phyloP scores from a whole-genome alignment of 192 early-diverging fungal species.

The Coemansia sp. region DNA sequence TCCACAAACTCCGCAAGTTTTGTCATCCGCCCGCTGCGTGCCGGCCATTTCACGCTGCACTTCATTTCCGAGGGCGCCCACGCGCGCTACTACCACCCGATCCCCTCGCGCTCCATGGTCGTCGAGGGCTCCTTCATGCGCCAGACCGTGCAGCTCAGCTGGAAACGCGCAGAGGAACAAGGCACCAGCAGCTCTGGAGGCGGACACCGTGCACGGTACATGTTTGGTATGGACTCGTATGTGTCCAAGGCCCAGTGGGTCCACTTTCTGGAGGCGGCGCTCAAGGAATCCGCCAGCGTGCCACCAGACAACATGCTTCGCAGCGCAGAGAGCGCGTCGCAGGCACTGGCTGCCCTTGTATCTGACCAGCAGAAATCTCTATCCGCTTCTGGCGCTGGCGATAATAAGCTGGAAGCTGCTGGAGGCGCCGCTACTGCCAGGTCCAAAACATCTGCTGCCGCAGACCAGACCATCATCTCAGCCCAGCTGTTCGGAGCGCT shows the following conservation, averaged over 20 bases:
- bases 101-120: slow-evolving; percentile 45
- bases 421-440: slow-evolving; percentile 1
- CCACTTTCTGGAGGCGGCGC: slow-evolving; percentile 30
- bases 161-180: slow-evolving; percentile 28
- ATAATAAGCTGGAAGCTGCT: slow-evolving; percentile 5
- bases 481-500: slow-evolving; percentile 36
- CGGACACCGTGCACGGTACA: slow-evolving; percentile 30
- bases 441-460: slow-evolving; percentile 12
- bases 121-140: slow-evolving; percentile 58
- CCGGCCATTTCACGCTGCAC: slow-evolving; percentile 52
- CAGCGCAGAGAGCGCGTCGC: slow-evolving; percentile 34
- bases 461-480: slow-evolving; percentile 28
- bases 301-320: slow-evolving; percentile 22
- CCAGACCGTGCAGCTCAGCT: slow-evolving; percentile 50
- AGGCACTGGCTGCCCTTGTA: slow-evolving; percentile 32
- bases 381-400: neutral
- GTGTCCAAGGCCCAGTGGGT: slow-evolving; percentile 42
- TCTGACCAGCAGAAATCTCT: too few species aligned
- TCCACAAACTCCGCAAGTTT: slow-evolving; percentile 31
- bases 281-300: slow-evolving; percentile 17
- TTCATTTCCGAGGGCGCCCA: slow-evolving; percentile 47
- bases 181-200: neutral
- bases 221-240: slow-evolving; percentile 55
- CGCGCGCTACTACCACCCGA: slow-evolving; percentile 54
- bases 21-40: slow-evolving; percentile 43